Evolutionary conservation across 129 eudicot species (phyloP).

Genomic region (Apium graveolens): DNA sequence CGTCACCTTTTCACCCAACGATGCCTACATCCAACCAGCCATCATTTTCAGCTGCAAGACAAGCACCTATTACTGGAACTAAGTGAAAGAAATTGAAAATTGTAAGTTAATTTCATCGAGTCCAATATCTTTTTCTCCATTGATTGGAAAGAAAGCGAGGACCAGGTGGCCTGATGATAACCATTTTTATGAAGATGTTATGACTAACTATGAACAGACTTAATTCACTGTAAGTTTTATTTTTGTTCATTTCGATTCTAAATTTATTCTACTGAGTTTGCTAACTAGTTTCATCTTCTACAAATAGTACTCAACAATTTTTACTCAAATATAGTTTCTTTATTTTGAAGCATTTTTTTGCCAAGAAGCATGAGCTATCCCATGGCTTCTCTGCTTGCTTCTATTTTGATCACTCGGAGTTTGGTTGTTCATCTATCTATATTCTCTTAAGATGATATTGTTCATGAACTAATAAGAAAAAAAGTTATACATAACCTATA

Average conservation of each 20-base stretch:
- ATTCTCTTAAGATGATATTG: not conserved
- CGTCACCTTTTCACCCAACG: slow-evolving; percentile 51
- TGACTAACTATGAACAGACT: slow-evolving; percentile 62
- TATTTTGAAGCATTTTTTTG: not conserved
- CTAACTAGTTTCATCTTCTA: too few species aligned
- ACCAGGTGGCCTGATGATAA: slow-evolving; percentile 96
- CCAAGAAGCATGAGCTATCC: not conserved
- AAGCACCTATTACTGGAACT: slow-evolving; percentile 47
- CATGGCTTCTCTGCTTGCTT: not conserved
- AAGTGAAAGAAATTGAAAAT: slow-evolving; percentile 67
- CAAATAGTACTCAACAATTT: not conserved
- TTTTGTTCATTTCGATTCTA: too few species aligned
- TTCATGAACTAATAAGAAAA: not conserved
- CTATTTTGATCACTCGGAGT: not conserved
- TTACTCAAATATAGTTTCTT: not conserved
- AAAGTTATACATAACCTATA: not conserved
- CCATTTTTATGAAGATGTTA: slow-evolving; percentile 78
- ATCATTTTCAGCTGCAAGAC: slow-evolving; percentile 51
- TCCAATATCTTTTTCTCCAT: slow-evolving; percentile 26
- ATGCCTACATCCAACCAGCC: slow-evolving; percentile 54
- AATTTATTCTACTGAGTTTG: too few species aligned
- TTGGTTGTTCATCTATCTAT: not conserved
- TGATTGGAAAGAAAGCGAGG: slow-evolving; percentile 70
- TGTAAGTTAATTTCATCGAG: slow-evolving; percentile 28
- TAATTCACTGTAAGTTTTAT: too few species aligned